Evolutionary conservation across 2,329 filamentous ascomycete species (phyloP), one percentile per base, ranked within the genome.

Genomic region (Penicillium sp.): DNA sequence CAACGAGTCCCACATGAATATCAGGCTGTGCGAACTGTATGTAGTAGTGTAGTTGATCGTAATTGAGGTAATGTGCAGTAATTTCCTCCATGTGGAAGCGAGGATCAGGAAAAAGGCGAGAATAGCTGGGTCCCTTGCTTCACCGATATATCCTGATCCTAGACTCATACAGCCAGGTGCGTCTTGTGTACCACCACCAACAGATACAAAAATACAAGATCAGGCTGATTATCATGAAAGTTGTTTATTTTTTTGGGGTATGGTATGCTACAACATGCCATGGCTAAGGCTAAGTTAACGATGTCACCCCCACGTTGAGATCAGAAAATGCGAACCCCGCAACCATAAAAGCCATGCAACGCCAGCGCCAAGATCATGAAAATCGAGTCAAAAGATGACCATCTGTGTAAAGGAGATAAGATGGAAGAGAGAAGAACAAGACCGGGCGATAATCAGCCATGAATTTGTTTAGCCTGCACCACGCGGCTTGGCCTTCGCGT

Each of bases 401-500:
- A 41, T 31, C n/a, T 37, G 48, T 43, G 13, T 46, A 13, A 52
- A 52, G 22, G 16, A 46, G 13, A 48, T 45, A 26, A n/a, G 37
- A 43, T 49, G 10, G 3, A 43, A 44, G 33, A 39, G 31, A 27
- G 22, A 19, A 19, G 27, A 41, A 50, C 5, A 41, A 16, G 27
- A 11, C 10, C 10, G n/a, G 21, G 29, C 11, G 8, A 27, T 13
- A 8, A 13, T 11, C 35, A 41, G 14, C 48, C 21, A 26, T 9
- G n/a, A 31, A 11, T 33, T 16, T 5, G 33, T 33, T 44, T 50
- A 85, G 19, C 74, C 77, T 26, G 84, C 80, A 22, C 86, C 89
- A 61, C 90, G 86, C 14, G 93, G 93, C 79, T 93, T 96, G 6
- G 89, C 83, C 79, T 97, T 99, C 22, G 86, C 85, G 63, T 90